Conservation (phyloP, 176 grass and related monocot genomes). For the Eragrostis nindensis region DNA sequence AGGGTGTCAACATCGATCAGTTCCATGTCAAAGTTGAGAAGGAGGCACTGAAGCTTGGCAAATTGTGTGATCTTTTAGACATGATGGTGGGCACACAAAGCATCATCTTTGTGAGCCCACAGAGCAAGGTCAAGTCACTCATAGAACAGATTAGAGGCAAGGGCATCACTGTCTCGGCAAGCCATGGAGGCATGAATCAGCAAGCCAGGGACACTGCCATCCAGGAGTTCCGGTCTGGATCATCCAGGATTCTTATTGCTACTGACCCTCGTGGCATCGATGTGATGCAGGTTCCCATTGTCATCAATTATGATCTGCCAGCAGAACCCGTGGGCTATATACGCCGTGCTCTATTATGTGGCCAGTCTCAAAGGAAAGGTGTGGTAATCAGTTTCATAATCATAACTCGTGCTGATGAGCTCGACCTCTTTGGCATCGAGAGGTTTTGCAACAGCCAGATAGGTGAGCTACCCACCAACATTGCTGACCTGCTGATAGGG, state of each 20-base stretch:
- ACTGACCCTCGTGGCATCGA: slow-evolving; percentile 51
- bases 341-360: background rate
- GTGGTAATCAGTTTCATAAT: slow-evolving; percentile 20
- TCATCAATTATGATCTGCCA: slow-evolving; percentile 77
- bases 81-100: slow-evolving; percentile 32
- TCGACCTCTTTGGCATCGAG: background rate
- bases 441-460: slow-evolving; percentile 24
- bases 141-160: slow-evolving; percentile 48
- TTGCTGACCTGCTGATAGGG: background rate
- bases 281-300: slow-evolving; percentile 37
- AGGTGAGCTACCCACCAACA: slow-evolving; percentile 22
- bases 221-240: slow-evolving; percentile 57
- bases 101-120: slow-evolving; percentile 65
- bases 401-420: background rate
- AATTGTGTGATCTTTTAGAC: slow-evolving; percentile 54
- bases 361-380: background rate
- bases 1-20: slow-evolving; percentile 52
- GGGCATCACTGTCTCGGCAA: slow-evolving; percentile 56
- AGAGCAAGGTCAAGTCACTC: slow-evolving; percentile 50
- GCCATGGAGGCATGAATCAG: slow-evolving; percentile 65
- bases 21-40: slow-evolving; percentile 59
- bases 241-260: slow-evolving; percentile 48
- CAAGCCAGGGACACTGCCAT: slow-evolving; percentile 53
- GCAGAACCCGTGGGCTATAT: slow-evolving; percentile 15
- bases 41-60: slow-evolving; percentile 60